These are phyloP conservation scores for Botrytis pseudocinerea DNA, from an alignment of 2,329 filamentous ascomycete species.

Conservation along the genomic window DNA sequence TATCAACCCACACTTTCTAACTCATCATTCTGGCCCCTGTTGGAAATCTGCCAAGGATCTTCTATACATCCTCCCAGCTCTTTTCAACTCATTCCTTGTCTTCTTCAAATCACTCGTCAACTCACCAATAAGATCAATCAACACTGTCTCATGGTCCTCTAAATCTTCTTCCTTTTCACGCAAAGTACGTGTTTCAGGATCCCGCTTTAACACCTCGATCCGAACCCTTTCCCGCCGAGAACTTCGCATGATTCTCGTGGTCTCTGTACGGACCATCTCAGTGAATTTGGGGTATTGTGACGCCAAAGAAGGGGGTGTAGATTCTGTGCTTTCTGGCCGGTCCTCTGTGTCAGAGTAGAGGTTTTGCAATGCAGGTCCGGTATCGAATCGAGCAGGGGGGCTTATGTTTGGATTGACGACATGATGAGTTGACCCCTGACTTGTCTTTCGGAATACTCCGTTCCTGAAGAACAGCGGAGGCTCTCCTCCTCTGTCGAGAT, in stretches of 20 bases:
- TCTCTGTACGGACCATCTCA: not conserved
- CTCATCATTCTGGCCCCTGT: not conserved
- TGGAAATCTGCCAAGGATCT: not conserved
- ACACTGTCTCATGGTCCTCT: not conserved
- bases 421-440: fast-evolving
- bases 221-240: not conserved
- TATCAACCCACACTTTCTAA: not conserved
- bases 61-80: not conserved
- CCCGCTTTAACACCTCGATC: not conserved
- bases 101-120: not conserved
- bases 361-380: not conserved
- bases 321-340: not conserved
- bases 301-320: not conserved
- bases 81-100: not conserved
- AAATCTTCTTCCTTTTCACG: not conserved
- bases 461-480: fast-evolving
- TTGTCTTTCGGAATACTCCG: fast-evolving
- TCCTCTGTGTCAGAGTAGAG: not conserved
- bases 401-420: not conserved
- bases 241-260: not conserved
- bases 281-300: not conserved
- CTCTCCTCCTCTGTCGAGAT: not conserved
- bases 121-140: not conserved
- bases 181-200: not conserved
- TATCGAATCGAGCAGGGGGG: fast-evolving